Evolutionary conservation across 805 yeast genomes (phyloP), one percentile per base, ranked within the genome.

Genomic region (Starmerella bacillaris): DNA sequence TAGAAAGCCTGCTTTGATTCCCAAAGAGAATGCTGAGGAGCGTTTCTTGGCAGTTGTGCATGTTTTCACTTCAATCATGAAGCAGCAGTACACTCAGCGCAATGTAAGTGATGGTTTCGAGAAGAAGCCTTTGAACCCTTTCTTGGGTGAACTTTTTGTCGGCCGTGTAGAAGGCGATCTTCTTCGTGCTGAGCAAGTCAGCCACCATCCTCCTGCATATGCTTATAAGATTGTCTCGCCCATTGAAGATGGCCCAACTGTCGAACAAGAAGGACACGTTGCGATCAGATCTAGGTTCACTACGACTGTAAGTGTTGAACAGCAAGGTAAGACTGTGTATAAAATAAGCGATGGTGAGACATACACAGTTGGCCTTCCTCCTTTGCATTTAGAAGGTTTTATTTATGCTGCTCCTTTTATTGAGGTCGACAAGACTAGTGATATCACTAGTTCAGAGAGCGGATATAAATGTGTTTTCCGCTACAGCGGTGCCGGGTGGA

Each of bases 171-270:
- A 72, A 44, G 92, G 79, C 42, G 78, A 94, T 18, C 58, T 72
- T 9, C 62, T 86, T 51, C 59, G 82, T 36, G 71, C 84, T 43
- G 98, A 89, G 58, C 98, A 89, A 59, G 95, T 89, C 11, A 74
- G 84, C 42, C 98, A 89, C 59, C 98, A 89, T 56, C 98, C 98
- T 14, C 96, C 98, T 18, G 75, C 78, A 24, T 84, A 96, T n/a
- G 95, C 89, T 5, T 89, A 83, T 54, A 70, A 83, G 29, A 68
- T 89, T 37, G 60, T 69, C 50, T 83, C 83, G 54, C 29, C 27
- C 14, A 20, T 21, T n/a, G 33, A 17, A 49, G 66, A 75, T 54
- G 66, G 74, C 22, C 74, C 76, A 18, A 58, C 62, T 28, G 61
- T 82, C 40, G 78, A 83, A 55, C 62, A 83, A 42, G 78, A 84